Conservation (phyloP, 2,329 filamentous ascomycete genomes). For the Bipolaris sorokiniana region DNA sequence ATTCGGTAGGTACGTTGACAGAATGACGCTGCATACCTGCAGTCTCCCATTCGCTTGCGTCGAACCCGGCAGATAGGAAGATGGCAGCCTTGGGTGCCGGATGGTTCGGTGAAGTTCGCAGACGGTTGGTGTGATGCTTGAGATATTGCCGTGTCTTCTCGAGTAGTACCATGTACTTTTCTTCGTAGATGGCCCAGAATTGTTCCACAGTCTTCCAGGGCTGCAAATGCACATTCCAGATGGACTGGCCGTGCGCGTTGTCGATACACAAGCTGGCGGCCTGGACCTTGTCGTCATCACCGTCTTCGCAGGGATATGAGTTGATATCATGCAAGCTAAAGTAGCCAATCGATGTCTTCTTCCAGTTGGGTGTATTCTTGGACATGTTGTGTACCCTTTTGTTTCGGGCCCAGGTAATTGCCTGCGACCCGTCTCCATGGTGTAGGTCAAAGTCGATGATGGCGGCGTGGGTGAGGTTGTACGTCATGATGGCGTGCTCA, state of each 20-base stretch:
- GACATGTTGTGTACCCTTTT: constrained; percentile 66
- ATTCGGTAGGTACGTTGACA: constrained; percentile 94
- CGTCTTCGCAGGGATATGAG: constrained; percentile 93
- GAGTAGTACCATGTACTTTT: constrained; percentile 75
- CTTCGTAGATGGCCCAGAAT: constrained; percentile 88
- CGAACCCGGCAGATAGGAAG: constrained; percentile 94
- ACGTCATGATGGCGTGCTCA: constrained; percentile 80
- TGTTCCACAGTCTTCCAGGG: constrained; percentile 81
- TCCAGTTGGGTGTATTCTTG: constrained; percentile 76
- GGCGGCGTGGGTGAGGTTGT: constrained; percentile 90
- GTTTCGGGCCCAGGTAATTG: constrained; percentile 92
- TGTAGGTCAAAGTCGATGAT: constrained; percentile 59
- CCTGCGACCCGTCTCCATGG: constrained; percentile 75
- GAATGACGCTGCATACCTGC: constrained; percentile 93
- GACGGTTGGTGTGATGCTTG: constrained; percentile 70
- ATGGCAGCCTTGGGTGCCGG: constrained; percentile 80
- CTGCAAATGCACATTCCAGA: constrained; percentile 96
- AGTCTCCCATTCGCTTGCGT: constrained; percentile 94
- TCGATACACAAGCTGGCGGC: constrained; percentile 95
- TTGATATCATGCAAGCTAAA: constrained; percentile 99
- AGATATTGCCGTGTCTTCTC: constrained; percentile 82
- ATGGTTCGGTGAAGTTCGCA: constrained; percentile 63
- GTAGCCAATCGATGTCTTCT: constrained; percentile 89
- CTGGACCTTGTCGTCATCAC: constrained; percentile 91
- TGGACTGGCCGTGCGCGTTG: constrained; percentile 87